Conservation (phyloP, 306 rosid genomes). For the Quercus mongolica region DNA sequence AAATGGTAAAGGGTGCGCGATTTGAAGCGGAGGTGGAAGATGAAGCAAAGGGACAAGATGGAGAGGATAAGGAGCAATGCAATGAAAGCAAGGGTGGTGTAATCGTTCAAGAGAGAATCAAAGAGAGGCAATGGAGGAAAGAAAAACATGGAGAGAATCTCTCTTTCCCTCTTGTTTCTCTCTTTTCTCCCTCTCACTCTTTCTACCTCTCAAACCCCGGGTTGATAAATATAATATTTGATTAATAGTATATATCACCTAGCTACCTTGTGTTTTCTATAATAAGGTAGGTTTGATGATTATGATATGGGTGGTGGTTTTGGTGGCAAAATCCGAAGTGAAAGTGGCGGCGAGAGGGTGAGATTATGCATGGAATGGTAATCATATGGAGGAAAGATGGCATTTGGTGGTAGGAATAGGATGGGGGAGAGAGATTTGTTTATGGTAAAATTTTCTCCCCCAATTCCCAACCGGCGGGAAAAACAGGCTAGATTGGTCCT, state of each 20-base stretch:
- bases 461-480: conserved; percentile 53
- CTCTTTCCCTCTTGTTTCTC: background rate
- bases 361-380: conserved; percentile 52
- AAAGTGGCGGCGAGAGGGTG: conserved; percentile 35
- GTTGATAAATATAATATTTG: too few relatives aligned
- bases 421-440: conserved; percentile 6
- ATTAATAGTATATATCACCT: background rate
- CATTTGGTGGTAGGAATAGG: conserved; percentile 24
- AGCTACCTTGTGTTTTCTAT: background rate
- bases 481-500: conserved; percentile 15
- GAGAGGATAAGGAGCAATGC: conserved; percentile 51
- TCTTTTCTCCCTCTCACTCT: background rate
- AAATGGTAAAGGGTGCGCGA: conserved; percentile 53
- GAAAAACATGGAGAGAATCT: conserved; percentile 47
- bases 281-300: background rate
- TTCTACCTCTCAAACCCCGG: background rate
- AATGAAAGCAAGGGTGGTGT: conserved; percentile 42
- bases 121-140: conserved; percentile 32
- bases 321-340: conserved; percentile 32
- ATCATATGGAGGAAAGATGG: background rate
- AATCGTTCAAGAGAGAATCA: conserved; percentile 39
- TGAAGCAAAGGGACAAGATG: conserved; percentile 50
- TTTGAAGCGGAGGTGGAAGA: conserved; percentile 71
- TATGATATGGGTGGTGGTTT: background rate
- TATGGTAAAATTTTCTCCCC: conserved; percentile 23